phyloP scores from a whole-genome alignment of 805 yeast species.

The Hanseniaspora pseudoguilliermondii region DNA sequence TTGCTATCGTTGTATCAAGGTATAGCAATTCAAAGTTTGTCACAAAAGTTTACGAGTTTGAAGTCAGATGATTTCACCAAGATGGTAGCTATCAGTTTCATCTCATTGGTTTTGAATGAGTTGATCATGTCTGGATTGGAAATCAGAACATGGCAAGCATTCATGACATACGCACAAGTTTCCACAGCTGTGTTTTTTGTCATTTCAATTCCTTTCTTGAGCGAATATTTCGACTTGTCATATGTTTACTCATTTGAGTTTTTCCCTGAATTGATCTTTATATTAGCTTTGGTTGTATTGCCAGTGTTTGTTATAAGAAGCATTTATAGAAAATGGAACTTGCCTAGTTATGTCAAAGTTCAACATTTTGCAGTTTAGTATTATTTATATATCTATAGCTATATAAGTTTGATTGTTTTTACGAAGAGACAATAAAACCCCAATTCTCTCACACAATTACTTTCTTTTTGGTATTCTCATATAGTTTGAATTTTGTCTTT shows the following conservation, averaged over 20 bases:
- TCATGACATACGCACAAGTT: slow-evolving; percentile 61
- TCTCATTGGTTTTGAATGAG: slow-evolving; percentile 72
- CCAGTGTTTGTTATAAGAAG: slow-evolving; percentile 85
- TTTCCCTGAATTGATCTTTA: slow-evolving; percentile 54
- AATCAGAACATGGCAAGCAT: slow-evolving; percentile 78
- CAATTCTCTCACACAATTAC: neutral
- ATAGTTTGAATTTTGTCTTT: neutral
- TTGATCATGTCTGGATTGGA: slow-evolving; percentile 86
- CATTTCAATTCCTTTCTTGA: slow-evolving; percentile 67
- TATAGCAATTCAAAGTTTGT: slow-evolving; percentile 61
- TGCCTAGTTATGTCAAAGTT: slow-evolving; percentile 94
- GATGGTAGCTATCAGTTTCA: slow-evolving; percentile 79
- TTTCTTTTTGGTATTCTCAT: neutral
- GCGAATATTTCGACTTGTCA: slow-evolving; percentile 70
- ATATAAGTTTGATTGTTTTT: neutral
- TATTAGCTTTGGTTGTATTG: slow-evolving; percentile 55
- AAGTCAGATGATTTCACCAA: slow-evolving; percentile 39
- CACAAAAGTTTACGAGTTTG: slow-evolving; percentile 66
- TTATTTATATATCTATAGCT: neutral
- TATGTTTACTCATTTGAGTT: slow-evolving; percentile 48
- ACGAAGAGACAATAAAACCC: too few relatives aligned
- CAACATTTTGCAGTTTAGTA: slow-evolving; percentile 44
- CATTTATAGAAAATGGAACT: slow-evolving; percentile 61
- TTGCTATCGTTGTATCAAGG: slow-evolving; percentile 87
- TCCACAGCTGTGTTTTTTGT: slow-evolving; percentile 55